These are phyloP conservation scores for Clonostachys rosea DNA, from an alignment of 2,329 filamentous ascomycete genomes.

Conservation along the genomic window DNA sequence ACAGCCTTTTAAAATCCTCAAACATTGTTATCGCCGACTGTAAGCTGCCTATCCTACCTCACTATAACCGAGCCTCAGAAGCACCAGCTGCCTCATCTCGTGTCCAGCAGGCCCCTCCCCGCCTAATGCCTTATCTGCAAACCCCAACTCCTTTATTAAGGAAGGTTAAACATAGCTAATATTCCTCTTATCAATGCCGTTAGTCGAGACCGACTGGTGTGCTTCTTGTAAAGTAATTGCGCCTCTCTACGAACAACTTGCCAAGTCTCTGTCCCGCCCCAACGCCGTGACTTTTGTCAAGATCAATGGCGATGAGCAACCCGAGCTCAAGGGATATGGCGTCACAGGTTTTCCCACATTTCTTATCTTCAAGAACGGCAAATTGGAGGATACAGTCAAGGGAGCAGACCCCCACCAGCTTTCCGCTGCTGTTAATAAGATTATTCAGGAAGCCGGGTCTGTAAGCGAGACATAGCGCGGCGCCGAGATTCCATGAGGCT, in stretches of 20 bases:
- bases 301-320: constrained; percentile 76
- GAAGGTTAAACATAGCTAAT: constrained; percentile 5
- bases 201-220: constrained; percentile 88
- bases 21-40: constrained; percentile 84
- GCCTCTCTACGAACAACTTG: constrained; percentile 76
- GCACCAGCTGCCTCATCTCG: too few species aligned
- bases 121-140: constrained; percentile 3
- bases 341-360: constrained; percentile 86
- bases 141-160: constrained; percentile 8
- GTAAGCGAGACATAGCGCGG: constrained; percentile 31
- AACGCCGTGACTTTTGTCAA: constrained; percentile 79
- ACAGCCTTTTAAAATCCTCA: constrained; percentile 62
- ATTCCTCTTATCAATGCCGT: too few species aligned
- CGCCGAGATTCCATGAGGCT: constrained; percentile 71
- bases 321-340: constrained; percentile 69
- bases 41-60: constrained; percentile 41
- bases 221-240: constrained; percentile 79
- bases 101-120: constrained; percentile 2
- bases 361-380: constrained; percentile 74
- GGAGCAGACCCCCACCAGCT: constrained; percentile 72
- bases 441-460: constrained; percentile 53
- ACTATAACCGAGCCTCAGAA: neutral
- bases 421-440: constrained; percentile 64
- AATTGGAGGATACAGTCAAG: constrained; percentile 62
- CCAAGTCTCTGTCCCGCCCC: constrained; percentile 63